Evolutionary conservation across 257 asterid genomes (phyloP), one percentile per base, ranked within the genome.

Genomic region (Lycium ferocissimum): DNA sequence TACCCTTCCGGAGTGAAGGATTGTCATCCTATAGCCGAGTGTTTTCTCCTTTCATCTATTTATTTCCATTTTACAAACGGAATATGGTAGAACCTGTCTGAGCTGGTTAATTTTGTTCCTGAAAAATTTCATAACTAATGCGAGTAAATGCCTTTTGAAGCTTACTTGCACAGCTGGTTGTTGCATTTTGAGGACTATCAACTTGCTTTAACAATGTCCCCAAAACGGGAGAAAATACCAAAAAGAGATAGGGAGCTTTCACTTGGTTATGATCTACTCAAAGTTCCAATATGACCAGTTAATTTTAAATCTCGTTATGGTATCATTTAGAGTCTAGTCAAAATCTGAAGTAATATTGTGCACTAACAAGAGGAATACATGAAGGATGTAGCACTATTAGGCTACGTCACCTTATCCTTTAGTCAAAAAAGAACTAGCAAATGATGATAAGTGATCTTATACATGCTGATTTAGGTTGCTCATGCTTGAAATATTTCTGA

Each of bases 41-140:
- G 33, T 73, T 22, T 73, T 51, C 81, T 76, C 45, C 47, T 51
- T 40, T 71, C 11, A 71, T 22, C 81, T 76, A 43, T 76, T 76
- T 26, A 49, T 49, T 51, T 76, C 62, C 47, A 7, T 76, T 51
- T 75, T 0, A 6, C 61, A 75, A 12, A 49, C 4, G 3, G 62
- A 75, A 75, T 3, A 49, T 22, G 45, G 81, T 12, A 75, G 22
- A 13, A 49, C 49, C 18, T 75, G 81, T 22, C 81, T 22, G 81
- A 49, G 61, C 22, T 75, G 22, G 81, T 13, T 18, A 49, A 37
- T 6, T 75, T 76, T 33, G 4, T 26, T 76, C 26, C 47, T 53
- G 61, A 11, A 45, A 73, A 11, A 5, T 54, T 73, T 22, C 20
- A n/a, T 72, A 71, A 18, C 35, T 53, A 53, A 26, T 53, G 4